A percentile compares a stretch with the other conserved stretches of the same genome.
Conservation (phyloP, 2,329 filamentous ascomycete species). For the Clathrospora elynae region DNA sequence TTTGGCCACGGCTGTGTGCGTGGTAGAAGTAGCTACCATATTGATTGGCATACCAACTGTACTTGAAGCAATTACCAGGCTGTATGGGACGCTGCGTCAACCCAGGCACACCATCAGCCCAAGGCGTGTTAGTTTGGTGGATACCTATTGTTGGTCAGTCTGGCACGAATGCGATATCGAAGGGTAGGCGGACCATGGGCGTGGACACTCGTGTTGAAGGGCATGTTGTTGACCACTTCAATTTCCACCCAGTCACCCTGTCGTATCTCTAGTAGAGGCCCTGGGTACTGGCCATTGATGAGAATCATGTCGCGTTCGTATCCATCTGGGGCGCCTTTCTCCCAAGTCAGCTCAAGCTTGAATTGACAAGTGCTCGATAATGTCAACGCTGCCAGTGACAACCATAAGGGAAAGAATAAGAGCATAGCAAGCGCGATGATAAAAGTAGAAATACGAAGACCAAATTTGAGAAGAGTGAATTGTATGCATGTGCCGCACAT, state of each 20-base stretch:
- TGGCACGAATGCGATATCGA: too few relatives aligned
- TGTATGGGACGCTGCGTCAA: slow-evolving; percentile 60
- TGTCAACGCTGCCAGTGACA: too few relatives aligned
- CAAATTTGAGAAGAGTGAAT: too few relatives aligned
- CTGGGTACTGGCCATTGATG: slow-evolving; percentile 37
- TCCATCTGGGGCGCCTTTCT: too few relatives aligned
- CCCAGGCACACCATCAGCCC: slow-evolving; percentile 66
- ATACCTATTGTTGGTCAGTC: too few relatives aligned
- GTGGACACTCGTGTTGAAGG: slow-evolving; percentile 57
- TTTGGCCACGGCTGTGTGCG: slow-evolving; percentile 60
- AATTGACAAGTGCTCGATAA: too few relatives aligned
- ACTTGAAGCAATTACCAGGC: slow-evolving; percentile 56
- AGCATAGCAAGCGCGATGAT: too few relatives aligned
- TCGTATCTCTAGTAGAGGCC: slow-evolving; percentile 25
- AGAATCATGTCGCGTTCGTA: slow-evolving; percentile 36
- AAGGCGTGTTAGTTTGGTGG: slow-evolving; percentile 59
- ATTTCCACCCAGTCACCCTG: slow-evolving; percentile 35
- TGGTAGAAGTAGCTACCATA: slow-evolving; percentile 68
- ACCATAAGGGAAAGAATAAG: too few relatives aligned
- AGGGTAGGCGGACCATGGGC: too few relatives aligned
- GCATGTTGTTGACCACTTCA: slow-evolving; percentile 54
- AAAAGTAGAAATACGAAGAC: too few relatives aligned
- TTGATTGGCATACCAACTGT: slow-evolving; percentile 61
- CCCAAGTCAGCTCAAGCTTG: too few relatives aligned
- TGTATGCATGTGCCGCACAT: too few relatives aligned